These are phyloP conservation scores for Pseudogymnoascus sp. DNA, from an alignment of 2,329 filamentous ascomycete species.

Conservation along the genomic window DNA sequence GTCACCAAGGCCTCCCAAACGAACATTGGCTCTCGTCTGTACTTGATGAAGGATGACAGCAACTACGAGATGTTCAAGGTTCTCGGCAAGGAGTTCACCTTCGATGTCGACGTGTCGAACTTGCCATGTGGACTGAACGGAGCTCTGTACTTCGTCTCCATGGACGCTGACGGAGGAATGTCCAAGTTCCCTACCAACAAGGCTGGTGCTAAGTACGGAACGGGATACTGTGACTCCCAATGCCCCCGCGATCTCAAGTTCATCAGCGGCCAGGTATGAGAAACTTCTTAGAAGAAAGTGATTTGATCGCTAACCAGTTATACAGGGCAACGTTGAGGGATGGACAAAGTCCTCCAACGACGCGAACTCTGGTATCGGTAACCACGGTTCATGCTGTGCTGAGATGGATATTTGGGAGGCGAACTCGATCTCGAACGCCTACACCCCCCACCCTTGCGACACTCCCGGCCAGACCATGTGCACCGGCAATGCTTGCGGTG, in stretches of 20 bases:
- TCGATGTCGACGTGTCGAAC: constrained; percentile 63
- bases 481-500: constrained; percentile 32
- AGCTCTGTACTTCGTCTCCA: constrained; percentile 58
- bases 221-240: constrained; percentile 57
- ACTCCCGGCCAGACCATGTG: constrained; percentile 38
- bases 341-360: constrained; percentile 43
- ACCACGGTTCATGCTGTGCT: constrained; percentile 54
- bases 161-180: constrained; percentile 54
- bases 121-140: constrained; percentile 65
- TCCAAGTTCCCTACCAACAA: constrained; percentile 43
- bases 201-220: constrained; percentile 53
- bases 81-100: constrained; percentile 61
- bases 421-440: constrained; percentile 49
- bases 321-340: constrained; percentile 46
- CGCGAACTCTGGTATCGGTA: constrained; percentile 44
- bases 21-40: constrained; percentile 51
- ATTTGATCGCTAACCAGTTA: constrained; percentile 19
- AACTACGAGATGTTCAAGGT: constrained; percentile 60
- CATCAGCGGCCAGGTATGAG: constrained; percentile 41
- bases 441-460: constrained; percentile 51
- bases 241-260: constrained; percentile 47
- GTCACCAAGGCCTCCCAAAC: constrained; percentile 44
- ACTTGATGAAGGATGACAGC: constrained; percentile 53
- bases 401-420: constrained; percentile 65
- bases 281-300: constrained; percentile 17